Evolutionary conservation across 805 yeast species (phyloP).

Genomic region (Candida incommunis): DNA sequence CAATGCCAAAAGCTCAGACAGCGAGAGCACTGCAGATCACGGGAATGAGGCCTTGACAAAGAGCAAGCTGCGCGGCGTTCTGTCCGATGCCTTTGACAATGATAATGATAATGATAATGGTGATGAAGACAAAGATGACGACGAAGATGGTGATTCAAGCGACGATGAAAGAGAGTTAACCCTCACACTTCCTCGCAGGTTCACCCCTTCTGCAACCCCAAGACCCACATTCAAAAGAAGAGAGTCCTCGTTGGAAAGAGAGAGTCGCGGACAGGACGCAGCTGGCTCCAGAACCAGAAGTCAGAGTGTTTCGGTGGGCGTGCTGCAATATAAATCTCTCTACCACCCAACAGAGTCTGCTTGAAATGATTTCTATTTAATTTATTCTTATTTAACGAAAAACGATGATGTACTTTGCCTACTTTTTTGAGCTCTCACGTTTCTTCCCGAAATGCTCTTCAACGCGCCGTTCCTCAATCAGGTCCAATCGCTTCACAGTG

Average conservation of each 20-base stretch:
- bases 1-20: constrained; percentile 10
- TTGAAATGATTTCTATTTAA: neutral
- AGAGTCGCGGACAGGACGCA: neutral
- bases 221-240: neutral
- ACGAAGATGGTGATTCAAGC: constrained; percentile 8
- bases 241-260: neutral
- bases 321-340: constrained; percentile 3
- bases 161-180: constrained; percentile 13
- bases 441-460: no score
- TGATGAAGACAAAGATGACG: no score
- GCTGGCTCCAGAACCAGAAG: constrained; percentile 5
- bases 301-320: constrained; percentile 8
- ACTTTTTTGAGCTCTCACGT: no score
- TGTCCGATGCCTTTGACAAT: constrained; percentile 3
- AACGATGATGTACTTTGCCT: no score
- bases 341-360: neutral
- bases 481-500: no score
- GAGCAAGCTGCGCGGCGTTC: neutral
- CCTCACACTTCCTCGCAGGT: constrained; percentile 1
- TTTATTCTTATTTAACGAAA: no score
- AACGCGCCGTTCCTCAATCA: no score
- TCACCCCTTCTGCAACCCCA: neutral
- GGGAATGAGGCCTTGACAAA: neutral
- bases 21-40: neutral
- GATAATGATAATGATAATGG: constrained; percentile 14